phyloP scores from a whole-genome alignment of 2,329 filamentous ascomycete species.

The Didymella keratinophila region DNA sequence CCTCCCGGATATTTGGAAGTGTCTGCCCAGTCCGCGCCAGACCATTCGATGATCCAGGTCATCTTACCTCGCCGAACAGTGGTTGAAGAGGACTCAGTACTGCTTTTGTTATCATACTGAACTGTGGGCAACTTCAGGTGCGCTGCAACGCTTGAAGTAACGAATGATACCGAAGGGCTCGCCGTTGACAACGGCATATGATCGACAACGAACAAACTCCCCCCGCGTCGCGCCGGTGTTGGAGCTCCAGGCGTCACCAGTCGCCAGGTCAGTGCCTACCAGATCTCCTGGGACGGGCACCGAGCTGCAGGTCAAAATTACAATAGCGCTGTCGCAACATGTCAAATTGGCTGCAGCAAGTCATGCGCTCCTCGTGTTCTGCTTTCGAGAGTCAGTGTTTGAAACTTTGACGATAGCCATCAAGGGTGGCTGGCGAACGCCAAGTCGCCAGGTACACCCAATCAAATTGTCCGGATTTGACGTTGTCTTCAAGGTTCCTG shows the following conservation, averaged over 20 bases:
- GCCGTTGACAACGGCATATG: not conserved
- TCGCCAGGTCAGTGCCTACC: not conserved
- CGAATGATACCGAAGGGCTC: not conserved
- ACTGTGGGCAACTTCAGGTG: not conserved
- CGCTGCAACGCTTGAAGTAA: not conserved
- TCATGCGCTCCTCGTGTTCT: not conserved
- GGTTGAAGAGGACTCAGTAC: not conserved
- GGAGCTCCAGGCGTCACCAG: not conserved
- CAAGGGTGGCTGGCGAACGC: not conserved
- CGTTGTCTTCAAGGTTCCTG: not conserved
- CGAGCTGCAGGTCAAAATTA: not conserved
- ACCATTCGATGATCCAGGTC: not conserved
- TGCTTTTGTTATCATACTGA: not conserved
- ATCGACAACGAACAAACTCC: not conserved
- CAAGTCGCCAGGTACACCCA: not conserved
- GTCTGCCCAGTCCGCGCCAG: not conserved
- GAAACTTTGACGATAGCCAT: not conserved
- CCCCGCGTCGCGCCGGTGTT: not conserved
- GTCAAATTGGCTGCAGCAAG: not conserved
- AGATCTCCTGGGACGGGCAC: not conserved
- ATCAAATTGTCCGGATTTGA: conserved; percentile 1
- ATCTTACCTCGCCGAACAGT: not conserved
- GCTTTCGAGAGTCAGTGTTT: conserved; percentile 5
- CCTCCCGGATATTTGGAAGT: not conserved
- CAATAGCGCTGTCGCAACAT: not conserved